Percentiles rank a stretch among this genome's conserved stretches.
These are phyloP conservation scores for Rhodotorula sp. DNA, from an alignment of 1,284 basidiomycete species.

Conservation along the genomic window DNA sequence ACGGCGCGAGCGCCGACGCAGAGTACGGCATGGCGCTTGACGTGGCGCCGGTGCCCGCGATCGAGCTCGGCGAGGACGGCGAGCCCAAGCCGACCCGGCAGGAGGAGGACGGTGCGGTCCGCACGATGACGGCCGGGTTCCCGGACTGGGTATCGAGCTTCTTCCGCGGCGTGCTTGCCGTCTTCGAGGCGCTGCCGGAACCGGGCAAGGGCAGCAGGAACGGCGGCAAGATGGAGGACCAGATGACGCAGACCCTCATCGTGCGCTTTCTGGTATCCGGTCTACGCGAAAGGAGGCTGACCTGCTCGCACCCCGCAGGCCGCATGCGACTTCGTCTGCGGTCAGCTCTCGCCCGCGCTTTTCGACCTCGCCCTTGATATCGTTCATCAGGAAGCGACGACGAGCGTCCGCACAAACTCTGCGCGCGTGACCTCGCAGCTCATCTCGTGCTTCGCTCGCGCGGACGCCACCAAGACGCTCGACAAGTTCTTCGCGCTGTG, in stretches of 20 bases:
- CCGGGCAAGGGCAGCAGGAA: slow-evolving; percentile 60
- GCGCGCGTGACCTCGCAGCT: slow-evolving; percentile 88
- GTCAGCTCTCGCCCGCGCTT: slow-evolving; percentile 81
- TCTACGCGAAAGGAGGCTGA: neutral
- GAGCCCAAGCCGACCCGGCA: slow-evolving; percentile 61
- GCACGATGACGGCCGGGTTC: slow-evolving; percentile 77
- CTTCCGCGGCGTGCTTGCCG: slow-evolving; percentile 77
- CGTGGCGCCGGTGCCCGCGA: slow-evolving; percentile 18
- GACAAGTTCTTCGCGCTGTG: slow-evolving; percentile 75
- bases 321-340: slow-evolving; percentile 80
- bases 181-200: slow-evolving; percentile 84
- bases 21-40: slow-evolving; percentile 16
- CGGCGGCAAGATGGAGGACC: slow-evolving; percentile 83
- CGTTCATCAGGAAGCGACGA: slow-evolving; percentile 81
- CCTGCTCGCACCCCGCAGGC: slow-evolving; percentile 48
- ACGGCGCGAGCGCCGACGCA: slow-evolving; percentile 1
- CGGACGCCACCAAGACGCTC: slow-evolving; percentile 74
- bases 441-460: slow-evolving; percentile 79
- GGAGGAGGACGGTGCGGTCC: slow-evolving; percentile 71
- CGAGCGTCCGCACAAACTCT: slow-evolving; percentile 80
- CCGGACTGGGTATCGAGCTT: slow-evolving; percentile 89
- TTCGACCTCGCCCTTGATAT: slow-evolving; percentile 84
- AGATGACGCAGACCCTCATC: slow-evolving; percentile 76
- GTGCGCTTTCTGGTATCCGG: slow-evolving; percentile 3
- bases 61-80: slow-evolving; percentile 49